Base-by-base conservation (phyloP, 257 asterid species). In the Solanum sejunctum region DNA sequence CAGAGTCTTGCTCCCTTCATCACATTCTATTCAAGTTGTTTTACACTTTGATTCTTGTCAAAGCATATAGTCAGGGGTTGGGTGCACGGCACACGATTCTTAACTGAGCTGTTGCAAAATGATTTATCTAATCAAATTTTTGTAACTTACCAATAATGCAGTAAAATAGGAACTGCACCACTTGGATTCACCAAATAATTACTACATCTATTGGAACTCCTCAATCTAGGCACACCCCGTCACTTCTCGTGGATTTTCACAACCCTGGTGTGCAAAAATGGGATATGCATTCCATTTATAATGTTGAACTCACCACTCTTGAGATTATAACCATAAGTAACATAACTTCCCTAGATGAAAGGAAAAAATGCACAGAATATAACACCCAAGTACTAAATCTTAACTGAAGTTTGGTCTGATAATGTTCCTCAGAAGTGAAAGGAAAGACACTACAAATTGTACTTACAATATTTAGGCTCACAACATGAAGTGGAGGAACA, bases 401-500 rank as follows among this genome's bases (percentile, higher is more conserved):
- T 69, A 66, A 45, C 61, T 2, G 45, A 16, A 49, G 43, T 75
- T 75, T 75, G 60, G 51, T 23, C 82, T 75, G 45, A 75, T 49
- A 49, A 21, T 8, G 41, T 75, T 23, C 56, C 41, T 43, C 1
- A 51, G 6, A 75, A 75, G 23, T 49, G 60, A 23, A 49, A 61
- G 61, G 49, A 47, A 49, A 47, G 82, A 4, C 82, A 23, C 43
- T 49, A 49, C 6, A 86, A 60, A 18, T 45, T 23, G 84, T 55
- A 83, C 99, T 8, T 93, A 96, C 99, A 85, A 93, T 96, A 89
- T 96, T 96, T 89, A 96, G 90, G 98, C 99, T 96, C 91, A 95
- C 98, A 64, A 94, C 99, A 91, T 96, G 89, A 84, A 96, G 98
- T 82, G 99, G 99, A n/a, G 99, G 98, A 61, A 91, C 96, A 77